Evolutionary conservation across 1,284 basidiomycete genomes (phyloP).

Genomic region (Prillingera fragicola): DNA sequence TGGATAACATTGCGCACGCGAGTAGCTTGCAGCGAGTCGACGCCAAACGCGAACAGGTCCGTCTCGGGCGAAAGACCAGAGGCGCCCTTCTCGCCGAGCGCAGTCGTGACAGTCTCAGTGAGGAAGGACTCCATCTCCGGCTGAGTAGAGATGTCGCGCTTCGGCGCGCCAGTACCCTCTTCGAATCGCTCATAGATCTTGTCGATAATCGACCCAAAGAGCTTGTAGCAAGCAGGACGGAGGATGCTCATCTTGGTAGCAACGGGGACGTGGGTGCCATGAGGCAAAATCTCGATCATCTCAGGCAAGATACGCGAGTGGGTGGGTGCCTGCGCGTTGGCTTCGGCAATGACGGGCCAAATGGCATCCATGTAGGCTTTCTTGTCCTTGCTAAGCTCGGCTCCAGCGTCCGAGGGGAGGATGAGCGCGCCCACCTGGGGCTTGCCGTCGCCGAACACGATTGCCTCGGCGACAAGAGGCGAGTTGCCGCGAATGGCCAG

Average conservation of each 20-base stretch:
- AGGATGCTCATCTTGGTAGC: conserved; percentile 47
- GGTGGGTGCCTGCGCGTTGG: conserved; percentile 54
- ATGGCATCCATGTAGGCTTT: conserved; percentile 48
- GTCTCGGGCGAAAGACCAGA: conserved; percentile 23
- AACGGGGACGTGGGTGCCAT: conserved; percentile 41
- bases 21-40: conserved; percentile 58
- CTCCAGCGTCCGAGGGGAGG: conserved; percentile 53
- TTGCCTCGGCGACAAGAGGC: conserved; percentile 51
- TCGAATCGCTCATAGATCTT: conserved; percentile 53
- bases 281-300: conserved; percentile 53
- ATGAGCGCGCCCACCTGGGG: conserved; percentile 57
- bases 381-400: conserved; percentile 46
- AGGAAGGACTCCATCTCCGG: conserved; percentile 49
- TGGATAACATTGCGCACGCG: conserved; percentile 55
- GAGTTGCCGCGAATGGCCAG: conserved; percentile 46
- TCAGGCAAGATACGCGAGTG: conserved; percentile 56
- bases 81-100: conserved; percentile 43
- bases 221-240: conserved; percentile 50
- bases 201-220: conserved; percentile 54
- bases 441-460: conserved; percentile 58
- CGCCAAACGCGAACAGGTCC: conserved; percentile 49
- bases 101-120: conserved; percentile 40
- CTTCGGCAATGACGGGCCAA: conserved; percentile 53
- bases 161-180: conserved; percentile 45
- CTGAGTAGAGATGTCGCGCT: conserved; percentile 31